phyloP scores from a whole-genome alignment of 257 asterid genomes.

The Plectranthus barbatus region DNA sequence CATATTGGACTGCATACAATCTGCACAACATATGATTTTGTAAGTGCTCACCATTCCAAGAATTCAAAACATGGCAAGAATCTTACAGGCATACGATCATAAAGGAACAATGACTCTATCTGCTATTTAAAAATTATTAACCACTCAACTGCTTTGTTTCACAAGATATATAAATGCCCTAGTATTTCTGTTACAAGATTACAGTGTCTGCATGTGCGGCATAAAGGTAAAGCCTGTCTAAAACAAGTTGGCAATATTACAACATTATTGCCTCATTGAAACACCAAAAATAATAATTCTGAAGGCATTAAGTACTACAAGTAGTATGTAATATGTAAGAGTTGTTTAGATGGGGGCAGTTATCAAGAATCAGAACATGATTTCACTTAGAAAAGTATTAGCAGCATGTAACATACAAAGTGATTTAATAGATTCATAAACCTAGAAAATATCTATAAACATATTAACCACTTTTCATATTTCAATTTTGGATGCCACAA shows the following conservation, averaged over 20 bases:
- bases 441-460: background rate
- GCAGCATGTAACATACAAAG: constrained; percentile 1
- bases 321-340: background rate
- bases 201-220: background rate
- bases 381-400: background rate
- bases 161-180: background rate
- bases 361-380: background rate
- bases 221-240: background rate
- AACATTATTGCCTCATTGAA: background rate
- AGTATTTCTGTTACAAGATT: background rate
- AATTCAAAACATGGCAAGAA: background rate
- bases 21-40: background rate
- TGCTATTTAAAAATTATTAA: background rate
- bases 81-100: background rate
- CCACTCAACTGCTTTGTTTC: background rate
- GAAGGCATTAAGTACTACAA: background rate
- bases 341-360: background rate
- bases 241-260: background rate
- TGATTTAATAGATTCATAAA: constrained; percentile 6
- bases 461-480: background rate
- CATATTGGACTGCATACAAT: background rate
- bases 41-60: background rate
- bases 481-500: constrained; percentile 23
- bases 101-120: background rate
- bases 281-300: background rate